Conservation (phyloP, 2,329 filamentous ascomycete species). For the Sclerotinia nivalis region DNA sequence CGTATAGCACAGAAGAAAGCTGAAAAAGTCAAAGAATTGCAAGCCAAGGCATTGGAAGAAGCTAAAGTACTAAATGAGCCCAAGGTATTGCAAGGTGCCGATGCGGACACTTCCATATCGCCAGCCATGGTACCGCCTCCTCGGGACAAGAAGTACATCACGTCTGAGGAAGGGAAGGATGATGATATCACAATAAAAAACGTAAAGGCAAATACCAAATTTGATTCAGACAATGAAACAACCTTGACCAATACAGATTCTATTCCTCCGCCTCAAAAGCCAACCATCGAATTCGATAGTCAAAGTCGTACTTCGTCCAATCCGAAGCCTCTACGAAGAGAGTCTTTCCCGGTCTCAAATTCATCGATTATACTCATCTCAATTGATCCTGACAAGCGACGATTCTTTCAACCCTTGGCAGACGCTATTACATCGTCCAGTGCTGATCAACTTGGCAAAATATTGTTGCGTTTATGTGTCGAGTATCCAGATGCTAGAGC, state of each 20-base stretch:
- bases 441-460: background rate
- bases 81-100: background rate
- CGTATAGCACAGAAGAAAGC: background rate
- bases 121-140: background rate
- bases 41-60: background rate
- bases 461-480: conserved; percentile 10
- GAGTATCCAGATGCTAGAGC: conserved; percentile 17
- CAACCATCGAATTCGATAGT: background rate
- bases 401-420: conserved; percentile 18
- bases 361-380: conserved; percentile 7
- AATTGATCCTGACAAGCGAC: conserved; percentile 6
- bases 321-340: background rate
- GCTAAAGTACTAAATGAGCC: no score
- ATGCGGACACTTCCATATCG: background rate
- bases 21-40: background rate
- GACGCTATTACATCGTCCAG: conserved; percentile 13
- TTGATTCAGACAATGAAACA: background rate
- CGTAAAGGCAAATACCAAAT: background rate
- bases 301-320: conserved; percentile 1
- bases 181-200: background rate
- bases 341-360: background rate
- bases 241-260: background rate
- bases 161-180: background rate
- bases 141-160: background rate
- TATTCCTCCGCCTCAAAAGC: background rate